Base-by-base conservation (phyloP, 257 asterid genomes). In the Ligustrum vulgare region DNA sequence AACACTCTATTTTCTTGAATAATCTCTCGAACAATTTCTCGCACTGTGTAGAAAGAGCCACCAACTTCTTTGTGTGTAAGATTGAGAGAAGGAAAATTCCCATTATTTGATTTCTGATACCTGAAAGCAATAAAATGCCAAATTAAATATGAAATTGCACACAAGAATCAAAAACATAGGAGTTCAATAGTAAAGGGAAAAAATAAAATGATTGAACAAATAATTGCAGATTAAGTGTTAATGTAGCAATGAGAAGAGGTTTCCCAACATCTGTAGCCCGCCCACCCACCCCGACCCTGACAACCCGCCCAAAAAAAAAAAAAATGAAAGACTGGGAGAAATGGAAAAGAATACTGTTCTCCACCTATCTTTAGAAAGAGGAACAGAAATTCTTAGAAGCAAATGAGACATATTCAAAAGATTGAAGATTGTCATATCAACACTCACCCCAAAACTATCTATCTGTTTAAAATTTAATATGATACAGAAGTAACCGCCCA, bases 11-110 rank as follows among this genome's bases (percentile, higher is more conserved):
- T 72, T 56, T 72, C 76, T 39, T 72, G 76, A 18, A 72, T 72
- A 49, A 72, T 72, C 69, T 72, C 76, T 56, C 76, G 49, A 37
- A 72, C 76, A 54, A 72, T 72, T 35, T 72, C 76, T 11, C 76
- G 49, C 11, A 72, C 76, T 9, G 69, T 72, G 69, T 72, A 72
- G 23, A 72, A 72, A 54, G 76, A 72, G 18, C 76, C 76, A 72
- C 76, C 76, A 20, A 72, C 76, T 72, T 72, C 68, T 20, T 72
- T 93, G 87, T 93, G 98, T 45, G 98, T 81, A 80, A 93, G 90
- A 83, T 85, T 93, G 82, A 93, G 89, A 23, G 96, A 91, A 3
- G 98, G 98, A 28, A 93, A 93, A 78, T 73, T 87, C 23, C 97
- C 97, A 47, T 82, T 49, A 74, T 91, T 90, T 31, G 86, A 82